Base-by-base conservation (phyloP, 305 asterid genomes). In the Plantago coronopus region DNA sequence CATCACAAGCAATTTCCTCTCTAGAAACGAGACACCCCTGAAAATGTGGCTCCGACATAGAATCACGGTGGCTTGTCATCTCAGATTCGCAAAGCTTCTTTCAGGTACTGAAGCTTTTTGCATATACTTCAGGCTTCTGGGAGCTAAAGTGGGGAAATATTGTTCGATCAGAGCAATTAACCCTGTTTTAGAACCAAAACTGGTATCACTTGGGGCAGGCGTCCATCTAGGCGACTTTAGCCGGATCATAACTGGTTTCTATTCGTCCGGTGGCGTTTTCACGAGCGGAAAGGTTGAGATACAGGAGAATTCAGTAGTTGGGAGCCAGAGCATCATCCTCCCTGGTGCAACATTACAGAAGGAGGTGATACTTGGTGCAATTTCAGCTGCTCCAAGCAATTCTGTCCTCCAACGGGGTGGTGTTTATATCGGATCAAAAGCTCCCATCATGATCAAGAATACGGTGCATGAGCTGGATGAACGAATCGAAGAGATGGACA, bases 71-170 rank as follows among this genome's bases (percentile, higher is more conserved):
- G 76, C 90, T 20, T 87, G 90, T 55, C 95, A 89, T 75, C 78
- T 84, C 42, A 77, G 95, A 72, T 89, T 87, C 38, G 78, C 97
- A 2, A 89, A 87, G 77, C 83, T 89, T 46, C 91, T 89, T 40
- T 89, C 97, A 1, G 97, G 97, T 50, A 87, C 97, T 2, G 97
- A 89, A 79, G 86, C 93, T 47, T 89, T 87, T 55, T 82, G 97
- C 69, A 76, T 81, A 31, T 87, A 89, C 73, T 57, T 89, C 53
- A 74, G 97, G 71, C 79, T 83, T 38, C 60, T 89, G 54, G 97
- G 97, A 0, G 86, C 85, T 19, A 74, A 85, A 68, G 75, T 87
- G 46, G 97, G 97, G 69, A 75, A 78, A 47, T 72, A 74, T 60
- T 89, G 97, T 57, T 89, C 97, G 48, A 73, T 89, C n/a, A 76